These are phyloP conservation scores for Aspergillus awamori DNA, from an alignment of 2,329 filamentous ascomycete species.

Conservation along the genomic window DNA sequence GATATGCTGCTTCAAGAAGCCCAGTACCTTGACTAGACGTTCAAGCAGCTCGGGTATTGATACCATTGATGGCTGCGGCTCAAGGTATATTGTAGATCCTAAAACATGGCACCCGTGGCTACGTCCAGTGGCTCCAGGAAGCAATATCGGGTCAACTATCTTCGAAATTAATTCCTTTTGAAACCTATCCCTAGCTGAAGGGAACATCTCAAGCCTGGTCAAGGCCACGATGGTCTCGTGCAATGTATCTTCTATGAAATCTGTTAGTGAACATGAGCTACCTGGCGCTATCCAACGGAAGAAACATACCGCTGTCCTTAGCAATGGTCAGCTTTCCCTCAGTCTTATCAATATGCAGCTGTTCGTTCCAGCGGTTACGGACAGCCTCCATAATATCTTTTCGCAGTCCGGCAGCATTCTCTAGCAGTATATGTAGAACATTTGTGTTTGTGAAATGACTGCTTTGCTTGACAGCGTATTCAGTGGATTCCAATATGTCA, in stretches of 20 bases:
- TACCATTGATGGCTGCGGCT: constrained; percentile 26
- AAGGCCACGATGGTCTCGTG: constrained; percentile 38
- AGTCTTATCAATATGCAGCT: constrained; percentile 65
- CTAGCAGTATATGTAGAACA: constrained; percentile 60
- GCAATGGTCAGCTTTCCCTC: constrained; percentile 60
- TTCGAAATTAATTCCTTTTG: constrained; percentile 34
- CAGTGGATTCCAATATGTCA: constrained; percentile 51
- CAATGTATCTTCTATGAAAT: constrained; percentile 23
- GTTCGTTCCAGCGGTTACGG: constrained; percentile 68
- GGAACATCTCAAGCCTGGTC: constrained; percentile 35
- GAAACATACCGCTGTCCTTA: constrained; percentile 54
- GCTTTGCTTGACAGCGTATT: constrained; percentile 31
- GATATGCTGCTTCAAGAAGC: constrained; percentile 55
- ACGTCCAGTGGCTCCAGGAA: constrained; percentile 27
- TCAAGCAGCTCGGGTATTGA: constrained; percentile 44
- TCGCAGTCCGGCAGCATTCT: constrained; percentile 68
- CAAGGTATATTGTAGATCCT: constrained; percentile 33
- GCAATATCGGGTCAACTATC: constrained; percentile 39
- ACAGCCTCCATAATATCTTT: constrained; percentile 68
- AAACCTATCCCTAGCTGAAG: constrained; percentile 34
- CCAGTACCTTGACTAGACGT: constrained; percentile 49
- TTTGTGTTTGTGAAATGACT: constrained; percentile 39
- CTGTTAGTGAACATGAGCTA: constrained; percentile 7
- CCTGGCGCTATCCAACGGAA: too few species aligned
- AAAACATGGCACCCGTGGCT: constrained; percentile 32